A percentile compares a stretch with the other conserved stretches of the same genome.
These are phyloP conservation scores for Lactarius indigo DNA, from an alignment of 768 basidiomycete species.

Conservation along the genomic window DNA sequence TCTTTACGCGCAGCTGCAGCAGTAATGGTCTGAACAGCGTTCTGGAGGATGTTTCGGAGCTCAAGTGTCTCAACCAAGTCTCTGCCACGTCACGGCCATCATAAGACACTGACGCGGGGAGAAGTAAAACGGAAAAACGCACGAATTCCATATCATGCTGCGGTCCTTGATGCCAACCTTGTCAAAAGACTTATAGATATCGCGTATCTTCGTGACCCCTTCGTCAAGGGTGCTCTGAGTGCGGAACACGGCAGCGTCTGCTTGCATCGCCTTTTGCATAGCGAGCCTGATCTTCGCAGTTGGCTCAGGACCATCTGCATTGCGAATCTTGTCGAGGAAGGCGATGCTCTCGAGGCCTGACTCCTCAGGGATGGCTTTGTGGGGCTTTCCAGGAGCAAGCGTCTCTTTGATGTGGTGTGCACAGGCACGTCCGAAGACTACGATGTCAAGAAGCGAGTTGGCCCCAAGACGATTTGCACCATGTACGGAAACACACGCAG, in stretches of 20 bases:
- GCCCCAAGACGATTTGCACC: conserved; percentile 99
- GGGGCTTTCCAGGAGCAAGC: conserved; percentile 83
- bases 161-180: conserved; percentile 96
- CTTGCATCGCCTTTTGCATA: conserved; percentile 99
- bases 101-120: neutral
- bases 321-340: conserved; percentile 86
- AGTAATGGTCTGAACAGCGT: conserved; percentile 93
- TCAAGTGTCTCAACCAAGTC: conserved; percentile 97
- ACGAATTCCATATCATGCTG: conserved; percentile 99
- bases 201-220: conserved; percentile 82
- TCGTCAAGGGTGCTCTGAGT: conserved; percentile 88
- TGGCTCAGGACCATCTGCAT: conserved; percentile 72
- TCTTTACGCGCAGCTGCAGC: conserved; percentile 93
- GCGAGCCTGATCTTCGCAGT: conserved; percentile 90
- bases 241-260: conserved; percentile 97
- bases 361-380: conserved; percentile 82
- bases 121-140: conserved; percentile 33
- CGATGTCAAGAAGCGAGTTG: conserved; percentile 97
- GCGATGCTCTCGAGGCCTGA: conserved; percentile 82
- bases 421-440: conserved; percentile 99
- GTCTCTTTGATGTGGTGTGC: conserved; percentile 96
- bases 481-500: conserved; percentile 97
- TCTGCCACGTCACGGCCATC: conserved; percentile 38
- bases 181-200: conserved; percentile 85
- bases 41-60: conserved; percentile 92